Base-by-base conservation (phyloP, 139 green algal genomes). In the Trebouxia sp. region DNA sequence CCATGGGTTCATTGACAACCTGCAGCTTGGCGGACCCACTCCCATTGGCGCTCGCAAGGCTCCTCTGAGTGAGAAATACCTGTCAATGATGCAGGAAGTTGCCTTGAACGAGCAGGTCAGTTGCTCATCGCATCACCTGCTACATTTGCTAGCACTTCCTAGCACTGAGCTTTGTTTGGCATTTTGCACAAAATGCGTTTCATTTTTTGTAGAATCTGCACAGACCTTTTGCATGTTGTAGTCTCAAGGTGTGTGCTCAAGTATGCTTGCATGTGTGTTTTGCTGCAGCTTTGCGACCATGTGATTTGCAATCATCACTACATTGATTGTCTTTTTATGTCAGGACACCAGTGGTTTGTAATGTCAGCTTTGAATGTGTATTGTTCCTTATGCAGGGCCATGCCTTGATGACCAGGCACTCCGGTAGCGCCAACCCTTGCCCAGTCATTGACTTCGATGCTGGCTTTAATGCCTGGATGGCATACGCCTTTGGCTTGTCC, bases 11-110 rank as follows among this genome's bases (percentile, higher is more conserved):
- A 72, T 81, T 47, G 43, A 81, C 51, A 45, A 55, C 24, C 55
- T 67, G 14, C 39, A 74, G 30, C 26, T 80, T 24, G 76, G 76
- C 6, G 83, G 80, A 41, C 83, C 86, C 1, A 47, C 43, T 0
- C 82, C 83, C 41, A 80, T 84, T 17, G 86, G 86, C 9, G 86
- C 77, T 11, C 65, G 56, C 15, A 85, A 85, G 81, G 86, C 83
- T 10, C 82, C 84, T 66, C 58, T 90, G 56, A 77, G 48, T 35
- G 20, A 38, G 2, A 47, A 85, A 24, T 81, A 83, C 17, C 47
- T 66, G 42, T 47, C 74, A 11, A 83, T 77, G 50, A 77, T 79
- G 17, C 51, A 88, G 76, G 85, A 89, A 78, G 75, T 88, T 50
- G 82, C 82, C 51, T 48, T 85, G 32, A 80, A 79, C 12, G 82